Percentiles rank a stretch among this genome's conserved stretches.
Conservation (phyloP, 2,329 filamentous ascomycete genomes). For the Rhytidhysteron rufulum region DNA sequence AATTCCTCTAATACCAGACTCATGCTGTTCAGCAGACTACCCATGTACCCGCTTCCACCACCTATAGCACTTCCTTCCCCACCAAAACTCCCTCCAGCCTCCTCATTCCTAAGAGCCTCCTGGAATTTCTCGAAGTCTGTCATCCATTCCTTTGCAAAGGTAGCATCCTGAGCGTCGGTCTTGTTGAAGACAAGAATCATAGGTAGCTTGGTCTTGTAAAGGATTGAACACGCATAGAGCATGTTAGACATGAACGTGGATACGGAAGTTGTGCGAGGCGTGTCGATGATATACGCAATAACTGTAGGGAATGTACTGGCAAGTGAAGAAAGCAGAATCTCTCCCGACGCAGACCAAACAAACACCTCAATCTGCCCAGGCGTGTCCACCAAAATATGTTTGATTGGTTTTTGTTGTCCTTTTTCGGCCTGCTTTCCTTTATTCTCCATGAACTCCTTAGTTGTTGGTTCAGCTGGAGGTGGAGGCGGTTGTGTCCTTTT, state of each 20-base stretch:
- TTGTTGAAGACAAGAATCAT: slow-evolving; percentile 99
- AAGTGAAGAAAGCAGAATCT: slow-evolving; percentile 87
- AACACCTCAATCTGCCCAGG: slow-evolving; percentile 98
- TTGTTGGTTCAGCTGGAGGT: slow-evolving; percentile 21
- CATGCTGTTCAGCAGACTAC: slow-evolving; percentile 93
- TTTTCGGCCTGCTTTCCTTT: slow-evolving; percentile 23
- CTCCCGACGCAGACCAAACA: slow-evolving; percentile 94
- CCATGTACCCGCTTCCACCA: slow-evolving; percentile 88
- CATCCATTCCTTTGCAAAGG: slow-evolving; percentile 98
- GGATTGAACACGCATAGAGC: slow-evolving; percentile 96
- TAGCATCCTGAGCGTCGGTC: slow-evolving; percentile 87
- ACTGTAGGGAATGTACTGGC: slow-evolving; percentile 95
- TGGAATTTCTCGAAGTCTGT: slow-evolving; percentile 97
- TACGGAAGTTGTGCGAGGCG: slow-evolving; percentile 85
- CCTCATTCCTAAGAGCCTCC: slow-evolving; percentile 73
- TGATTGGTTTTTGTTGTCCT: slow-evolving; percentile 56
- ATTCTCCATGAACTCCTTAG: slow-evolving; percentile 33
- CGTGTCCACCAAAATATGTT: slow-evolving; percentile 89
- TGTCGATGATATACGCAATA: slow-evolving; percentile 96
- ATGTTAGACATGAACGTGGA: slow-evolving; percentile 99
- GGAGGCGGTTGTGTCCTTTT: slow-evolving; percentile 68
- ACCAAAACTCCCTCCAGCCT: slow-evolving; percentile 72
- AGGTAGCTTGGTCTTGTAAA: slow-evolving; percentile 97
- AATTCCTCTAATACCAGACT: slow-evolving; percentile 96
- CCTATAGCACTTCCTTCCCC: slow-evolving; percentile 61